Conservation (phyloP, 2,329 filamentous ascomycete species). For the Cladophialophora yegresii region DNA sequence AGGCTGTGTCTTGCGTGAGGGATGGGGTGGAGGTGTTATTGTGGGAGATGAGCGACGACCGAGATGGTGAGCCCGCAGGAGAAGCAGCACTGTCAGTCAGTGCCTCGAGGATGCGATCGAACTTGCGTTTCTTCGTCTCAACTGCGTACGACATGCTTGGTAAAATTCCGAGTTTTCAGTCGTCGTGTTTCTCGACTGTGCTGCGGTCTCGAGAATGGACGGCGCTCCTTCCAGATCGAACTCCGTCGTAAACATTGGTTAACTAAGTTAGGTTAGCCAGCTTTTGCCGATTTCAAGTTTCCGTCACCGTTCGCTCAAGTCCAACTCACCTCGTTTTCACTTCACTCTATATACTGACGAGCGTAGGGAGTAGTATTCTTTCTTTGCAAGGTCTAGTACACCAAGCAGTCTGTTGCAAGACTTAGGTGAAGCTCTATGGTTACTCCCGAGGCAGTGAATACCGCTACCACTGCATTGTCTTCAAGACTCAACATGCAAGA, state of each 20-base stretch:
- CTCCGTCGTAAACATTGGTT: conserved; percentile 7
- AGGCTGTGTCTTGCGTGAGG: conserved; percentile 21
- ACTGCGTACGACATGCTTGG: conserved; percentile 43
- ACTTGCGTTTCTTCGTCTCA: conserved; percentile 52
- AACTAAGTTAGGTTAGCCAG: background rate
- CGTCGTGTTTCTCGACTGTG: background rate
- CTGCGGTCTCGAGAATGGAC: background rate
- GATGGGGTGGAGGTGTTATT: conserved; percentile 27
- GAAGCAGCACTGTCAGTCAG: conserved; percentile 35
- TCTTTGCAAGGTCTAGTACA: background rate
- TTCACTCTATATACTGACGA: background rate
- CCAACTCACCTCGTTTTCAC: background rate
- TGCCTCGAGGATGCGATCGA: conserved; percentile 50
- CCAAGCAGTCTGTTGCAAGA: background rate
- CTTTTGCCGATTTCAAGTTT: background rate
- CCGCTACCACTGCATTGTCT: background rate
- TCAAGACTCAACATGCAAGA: background rate
- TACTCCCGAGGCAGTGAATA: background rate
- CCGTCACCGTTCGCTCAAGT: background rate
- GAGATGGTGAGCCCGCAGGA: conserved; percentile 10
- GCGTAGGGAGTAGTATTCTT: too few relatives aligned
- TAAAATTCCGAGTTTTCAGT: background rate
- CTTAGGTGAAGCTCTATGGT: background rate
- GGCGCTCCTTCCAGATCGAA: conserved; percentile 1
- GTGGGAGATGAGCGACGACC: conserved; percentile 27